These are phyloP conservation scores for Pelagophyceae sp. DNA, from an alignment of 352 stramenopile species.

Conservation along the genomic window DNA sequence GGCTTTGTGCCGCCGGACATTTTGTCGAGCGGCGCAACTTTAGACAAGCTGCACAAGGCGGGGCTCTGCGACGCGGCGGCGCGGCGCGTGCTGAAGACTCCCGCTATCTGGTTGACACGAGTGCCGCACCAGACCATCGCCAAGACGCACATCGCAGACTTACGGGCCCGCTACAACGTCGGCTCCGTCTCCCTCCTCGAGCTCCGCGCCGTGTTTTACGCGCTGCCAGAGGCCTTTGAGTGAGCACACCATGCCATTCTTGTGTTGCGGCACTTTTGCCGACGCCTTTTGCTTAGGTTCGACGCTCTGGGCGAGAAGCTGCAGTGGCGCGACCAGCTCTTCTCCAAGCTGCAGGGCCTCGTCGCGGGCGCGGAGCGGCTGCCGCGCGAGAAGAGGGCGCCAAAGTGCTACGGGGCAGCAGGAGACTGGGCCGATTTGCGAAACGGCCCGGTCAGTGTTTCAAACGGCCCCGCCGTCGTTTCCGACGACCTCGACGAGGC, in stretches of 20 bases:
- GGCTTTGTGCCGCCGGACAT: constrained; percentile 4
- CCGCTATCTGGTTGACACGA: constrained; percentile 14
- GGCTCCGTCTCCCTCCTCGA: constrained; percentile 15
- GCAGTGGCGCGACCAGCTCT: background rate
- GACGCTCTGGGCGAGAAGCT: background rate
- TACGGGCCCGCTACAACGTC: constrained; percentile 13
- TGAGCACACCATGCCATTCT: too few relatives aligned
- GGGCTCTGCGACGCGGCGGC: background rate
- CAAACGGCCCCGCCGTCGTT: background rate
- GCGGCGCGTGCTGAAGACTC: constrained; percentile 6
- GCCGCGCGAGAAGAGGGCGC: background rate
- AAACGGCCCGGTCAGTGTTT: background rate
- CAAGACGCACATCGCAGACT: constrained; percentile 22
- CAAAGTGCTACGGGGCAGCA: background rate
- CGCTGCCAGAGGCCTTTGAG: constrained; percentile 20
- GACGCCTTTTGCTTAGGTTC: too few relatives aligned
- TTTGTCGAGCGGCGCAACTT: background rate
- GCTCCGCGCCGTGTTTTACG: constrained; percentile 18
- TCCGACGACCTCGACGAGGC: background rate
- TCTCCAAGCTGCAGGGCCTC: background rate
- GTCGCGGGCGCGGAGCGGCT: background rate
- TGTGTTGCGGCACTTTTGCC: too few relatives aligned
- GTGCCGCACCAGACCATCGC: constrained; percentile 3
- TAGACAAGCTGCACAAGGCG: background rate
- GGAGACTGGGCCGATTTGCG: background rate